Base-by-base conservation (phyloP, 257 asterid species). In the Prunella vulgaris region DNA sequence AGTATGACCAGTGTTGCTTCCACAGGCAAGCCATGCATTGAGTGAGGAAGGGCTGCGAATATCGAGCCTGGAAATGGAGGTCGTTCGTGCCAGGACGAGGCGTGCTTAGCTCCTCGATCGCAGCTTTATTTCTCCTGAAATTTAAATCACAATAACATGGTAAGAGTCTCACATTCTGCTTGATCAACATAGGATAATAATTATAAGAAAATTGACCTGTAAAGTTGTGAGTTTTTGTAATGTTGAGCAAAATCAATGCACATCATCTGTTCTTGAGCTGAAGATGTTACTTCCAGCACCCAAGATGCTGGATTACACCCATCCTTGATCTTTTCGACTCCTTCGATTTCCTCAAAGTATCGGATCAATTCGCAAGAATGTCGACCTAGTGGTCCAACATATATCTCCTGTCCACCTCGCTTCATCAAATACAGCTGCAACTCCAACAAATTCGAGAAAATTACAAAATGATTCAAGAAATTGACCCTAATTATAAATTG, bases 1-100 rank as follows among this genome's bases (percentile, higher is more conserved):
- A 93, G 77, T 90, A 90, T 1, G 97, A 90, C 85, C 84, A 79
- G 76, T 85, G 86, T 70, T 88, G 97, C 74, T 92, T 92, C 97
- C 97, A 88, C 18, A 90, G 77, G 79, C 98, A 92, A 72, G 97
- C 98, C 64, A 81, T 53, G 73, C 85, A 86, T 42, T 83, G 92
- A 40, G 69, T 61, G 28, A 61, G 65, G 69, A 83, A 86, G 24
- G 81, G 67, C 60, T 83, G 88, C 10, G 88, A 66, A 72, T 75
- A 83, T 32, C 64, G 68, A 52, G 42, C 70, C 2, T 73, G 74
- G 51, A 86, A 86, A 44, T 68, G 46, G 18, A 83, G 78, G 24
- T 83, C 87, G 46, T 37, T 74, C 32, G 66, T 40, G 4, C 79
- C 85, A 0, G 84, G 82, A 4, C 63, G 57, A 1, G 92, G 92